Base-by-base conservation (phyloP, 2,329 filamentous ascomycete genomes). In the Plenodomus lindquistii region DNA sequence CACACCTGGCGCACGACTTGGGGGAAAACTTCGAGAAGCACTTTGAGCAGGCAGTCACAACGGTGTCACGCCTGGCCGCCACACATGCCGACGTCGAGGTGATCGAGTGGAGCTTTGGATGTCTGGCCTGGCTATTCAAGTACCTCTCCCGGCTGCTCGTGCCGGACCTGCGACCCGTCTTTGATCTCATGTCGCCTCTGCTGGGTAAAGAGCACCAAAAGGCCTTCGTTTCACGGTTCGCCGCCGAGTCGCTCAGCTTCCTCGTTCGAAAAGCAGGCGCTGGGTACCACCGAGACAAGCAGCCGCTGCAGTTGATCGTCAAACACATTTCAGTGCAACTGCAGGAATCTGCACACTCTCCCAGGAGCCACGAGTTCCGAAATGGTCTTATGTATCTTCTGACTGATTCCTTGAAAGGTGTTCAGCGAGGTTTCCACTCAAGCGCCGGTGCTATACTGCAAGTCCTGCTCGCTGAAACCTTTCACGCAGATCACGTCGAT, bases 61-160 rank as follows among this genome's bases (percentile, higher is more conserved):
- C 95, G 44, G 85, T 99, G 45, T 83, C 89, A 34, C 84, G 85
- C 15, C 82, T 97, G 56, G 92, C 91, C 10, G 86, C 86, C 44
- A 88, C 85, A 62, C 85, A 89, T 44, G 81, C 88, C 47, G 87
- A 89, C 65, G 86, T 89, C 20, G 89, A 92, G 55, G 91, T 95
- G n/a, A 89, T 97, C 42, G 94, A 99, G 75, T 97, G 93, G 92
- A 93, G 90, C 42, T 99, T 99, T 74, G 91, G 87, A 11, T 92
- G 90, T 60, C 79, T 99, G 46, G 91, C 94, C 38, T 99, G 95
- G 79, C 79, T 97, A 35, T 97, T 99, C 82, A 99, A 99, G 70
- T 97, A 97, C 67, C 82, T 99, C 4, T 95, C 91, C 2, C 86
- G 90, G 55, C 81, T 97, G 0, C 75, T 99, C 18, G 88, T 94